Base-by-base conservation (phyloP, 1,284 basidiomycete genomes). In the Thelephora terrestris region DNA sequence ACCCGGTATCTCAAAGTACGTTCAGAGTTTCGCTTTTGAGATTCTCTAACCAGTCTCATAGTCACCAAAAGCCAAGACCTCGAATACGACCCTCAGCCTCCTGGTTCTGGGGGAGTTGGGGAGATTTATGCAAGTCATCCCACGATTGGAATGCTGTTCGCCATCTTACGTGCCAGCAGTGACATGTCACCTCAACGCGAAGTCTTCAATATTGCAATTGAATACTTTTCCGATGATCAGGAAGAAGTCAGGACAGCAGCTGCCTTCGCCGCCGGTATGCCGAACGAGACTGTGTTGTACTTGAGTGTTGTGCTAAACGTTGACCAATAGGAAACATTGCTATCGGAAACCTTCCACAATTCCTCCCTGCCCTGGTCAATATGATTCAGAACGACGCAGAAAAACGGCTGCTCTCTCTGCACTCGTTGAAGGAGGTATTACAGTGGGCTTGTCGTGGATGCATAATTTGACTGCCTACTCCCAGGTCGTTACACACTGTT, bases 61-160 rank as follows among this genome's bases (percentile, higher is more conserved):
- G 76, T 71, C 78, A 53, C 67, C 81, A 4, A 90, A 89, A 61
- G 75, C 81, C 6, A 78, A 78, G 52, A 64, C 83, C 20, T 71
- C 78, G 0, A 71, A 81, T 37, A 71, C 86, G 17, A 82, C 90
- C 40, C 75, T 97, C n/a, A 87, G 88, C 52, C 72, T 97, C 42
- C 70, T 95, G 16, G 85, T 90, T 37, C 71, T 96, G 45, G 93
- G 93, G 47, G 93, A 97, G 64, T 75, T 96, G 34, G 93, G 93
- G 24, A 81, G 91, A 27, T 81, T 81, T 57, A 81, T 87, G 91
- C 93, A 54, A 57, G 82, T 64, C 5, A 47, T 50, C 51, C 48
- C 36, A 23, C 45, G 12, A 24, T 12, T 6, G 21, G 17, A 23
- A 29, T 29, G 29, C 16, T 12, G 16, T 50, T 16, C 17, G 27